Evolutionary conservation across 257 asterid species (phyloP).

Genomic region (Osmanthus fragrans): DNA sequence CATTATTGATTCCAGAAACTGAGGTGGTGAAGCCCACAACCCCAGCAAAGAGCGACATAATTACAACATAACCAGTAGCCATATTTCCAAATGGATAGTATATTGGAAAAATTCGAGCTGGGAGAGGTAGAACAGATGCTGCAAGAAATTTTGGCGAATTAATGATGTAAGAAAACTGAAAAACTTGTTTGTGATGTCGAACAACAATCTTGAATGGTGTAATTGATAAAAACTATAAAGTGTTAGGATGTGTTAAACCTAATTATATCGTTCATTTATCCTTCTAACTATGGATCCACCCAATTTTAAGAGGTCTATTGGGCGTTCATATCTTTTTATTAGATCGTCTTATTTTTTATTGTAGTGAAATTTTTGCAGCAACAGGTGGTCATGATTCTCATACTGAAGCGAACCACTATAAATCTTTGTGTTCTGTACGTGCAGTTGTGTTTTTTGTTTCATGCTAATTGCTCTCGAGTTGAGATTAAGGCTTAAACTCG

Average conservation of each 20-base stretch:
- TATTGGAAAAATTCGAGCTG: constrained; percentile 75
- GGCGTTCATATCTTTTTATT: not conserved
- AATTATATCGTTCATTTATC: too few relatives aligned
- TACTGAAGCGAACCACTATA: not conserved
- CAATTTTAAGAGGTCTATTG: too few relatives aligned
- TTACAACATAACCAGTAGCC: constrained; percentile 82
- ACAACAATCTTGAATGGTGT: not conserved
- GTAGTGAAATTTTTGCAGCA: not conserved
- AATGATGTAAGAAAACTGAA: not conserved
- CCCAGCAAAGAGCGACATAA: constrained; percentile 80
- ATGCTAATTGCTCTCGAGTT: not conserved
- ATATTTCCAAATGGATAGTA: constrained; percentile 79
- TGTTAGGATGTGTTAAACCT: too few relatives aligned
- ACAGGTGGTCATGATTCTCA: not conserved
- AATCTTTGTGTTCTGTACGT: not conserved
- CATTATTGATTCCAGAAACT: constrained; percentile 51
- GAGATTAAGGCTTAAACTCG: not conserved
- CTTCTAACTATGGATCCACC: too few relatives aligned
- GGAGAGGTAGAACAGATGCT: constrained; percentile 63
- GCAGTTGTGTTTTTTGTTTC: not conserved
- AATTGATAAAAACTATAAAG: not conserved
- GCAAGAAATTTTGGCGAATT: constrained; percentile 28
- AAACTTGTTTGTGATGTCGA: not conserved
- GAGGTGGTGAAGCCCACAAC: constrained; percentile 79
- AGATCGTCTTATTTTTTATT: not conserved